Base-by-base conservation (phyloP, 768 basidiomycete genomes). In the Pulveroboletus sp. region DNA sequence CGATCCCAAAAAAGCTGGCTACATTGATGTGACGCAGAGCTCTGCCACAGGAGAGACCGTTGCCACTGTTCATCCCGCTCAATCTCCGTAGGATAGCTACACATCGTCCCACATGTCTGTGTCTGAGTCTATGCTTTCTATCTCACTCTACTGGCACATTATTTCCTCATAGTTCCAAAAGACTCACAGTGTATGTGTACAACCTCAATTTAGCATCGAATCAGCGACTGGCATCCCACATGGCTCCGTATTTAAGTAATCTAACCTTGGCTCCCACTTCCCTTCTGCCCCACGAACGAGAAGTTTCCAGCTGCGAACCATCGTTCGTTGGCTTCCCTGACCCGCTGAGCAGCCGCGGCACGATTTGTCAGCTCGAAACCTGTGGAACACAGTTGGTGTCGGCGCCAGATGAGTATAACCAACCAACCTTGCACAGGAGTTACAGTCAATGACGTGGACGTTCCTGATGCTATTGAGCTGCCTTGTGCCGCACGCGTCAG, bases 341-440 rank as follows among this genome's bases (percentile, higher is more conserved):
- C 91, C 27, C 87, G 80, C 53, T 85, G 84, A n/a, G 87, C 81
- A 43, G 84, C 83, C 5, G 86, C 81, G n/a, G 88, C 78, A 21
- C 90, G 87, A 63, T 98, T 98, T 45, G 93, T 94, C 51, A 99
- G 76, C 68, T 99, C 94, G 69, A 99, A 88, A 29, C 93, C 91
- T 56, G n/a, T n/a, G 3, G 43, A 45, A 43, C 50, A 12, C 37
- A 49, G 45, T 69, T 46, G 68, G 50, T 40, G 39, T 38, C 34
- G 29, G 14, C 13, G 4, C 17, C 29, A 17, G 36, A 23, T 11
- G 43, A 40, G 40, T 17, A 50, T 41, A 45, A 35, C 25, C 6
- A 23, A 32, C 75, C 33, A 52, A 82, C 90, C 95, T 82, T 98
- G 95, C 5, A 94, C 90, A 13, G 95, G 95, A 5, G 95, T 98